Evolutionary conservation across 129 eudicot genomes (phyloP).

Genomic region (Silybum marianum): DNA sequence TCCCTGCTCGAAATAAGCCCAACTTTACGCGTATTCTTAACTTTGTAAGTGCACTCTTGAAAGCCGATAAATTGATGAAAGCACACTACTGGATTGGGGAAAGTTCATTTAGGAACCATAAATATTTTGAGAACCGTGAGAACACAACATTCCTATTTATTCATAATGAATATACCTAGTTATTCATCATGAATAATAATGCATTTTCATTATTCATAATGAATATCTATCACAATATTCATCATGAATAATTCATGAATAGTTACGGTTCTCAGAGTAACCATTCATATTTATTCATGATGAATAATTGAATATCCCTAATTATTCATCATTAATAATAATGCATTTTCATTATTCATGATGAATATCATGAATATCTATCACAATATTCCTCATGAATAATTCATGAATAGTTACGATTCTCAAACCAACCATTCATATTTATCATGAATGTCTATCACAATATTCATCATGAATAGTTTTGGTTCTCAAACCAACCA

Average conservation of each 20-base stretch:
- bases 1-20: slow-evolving; percentile 65
- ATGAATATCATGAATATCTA: background rate
- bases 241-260: background rate
- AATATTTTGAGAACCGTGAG: background rate
- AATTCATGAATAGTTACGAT: too few species aligned
- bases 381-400: background rate
- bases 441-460: background rate
- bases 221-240: too few species aligned
- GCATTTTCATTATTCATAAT: background rate
- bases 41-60: slow-evolving; percentile 53
- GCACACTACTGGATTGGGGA: background rate
- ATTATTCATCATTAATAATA: too few species aligned
- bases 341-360: background rate
- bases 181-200: background rate
- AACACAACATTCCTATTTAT: too few species aligned
- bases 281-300: background rate
- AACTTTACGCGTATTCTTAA: slow-evolving; percentile 58
- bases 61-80: background rate
- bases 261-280: background rate
- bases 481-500: background rate
- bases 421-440: too few species aligned
- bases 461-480: background rate
- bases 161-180: background rate
- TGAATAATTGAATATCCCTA: background rate
- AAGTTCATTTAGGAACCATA: background rate